A percentile compares a stretch with the other conserved stretches of the same genome.
phyloP scores from a whole-genome alignment of 345 rosid genomes.

The Gossypium australe region DNA sequence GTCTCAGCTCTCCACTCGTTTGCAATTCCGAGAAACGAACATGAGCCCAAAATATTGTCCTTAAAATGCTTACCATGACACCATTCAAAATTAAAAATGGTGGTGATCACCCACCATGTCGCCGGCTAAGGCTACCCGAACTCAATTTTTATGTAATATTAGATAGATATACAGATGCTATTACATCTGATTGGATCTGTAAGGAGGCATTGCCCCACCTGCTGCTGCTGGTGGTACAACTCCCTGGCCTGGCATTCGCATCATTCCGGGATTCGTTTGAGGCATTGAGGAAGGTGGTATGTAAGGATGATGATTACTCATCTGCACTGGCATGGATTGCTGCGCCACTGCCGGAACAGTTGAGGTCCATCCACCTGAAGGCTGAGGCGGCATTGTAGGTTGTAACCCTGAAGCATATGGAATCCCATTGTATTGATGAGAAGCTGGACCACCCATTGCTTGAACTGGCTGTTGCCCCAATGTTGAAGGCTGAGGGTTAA shows the following conservation, averaged over 20 bases:
- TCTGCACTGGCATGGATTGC: conserved; percentile 42
- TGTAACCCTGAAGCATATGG: conserved; percentile 33
- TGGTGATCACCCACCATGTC: neutral
- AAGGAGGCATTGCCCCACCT: conserved; percentile 34
- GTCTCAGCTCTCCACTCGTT: neutral
- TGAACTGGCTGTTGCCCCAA: conserved; percentile 65
- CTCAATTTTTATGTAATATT: neutral
- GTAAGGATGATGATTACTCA: conserved; percentile 54
- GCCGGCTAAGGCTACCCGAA: neutral
- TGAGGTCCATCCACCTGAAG: conserved; percentile 63
- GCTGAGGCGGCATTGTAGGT: conserved; percentile 31
- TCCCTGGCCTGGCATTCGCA: conserved; percentile 42
- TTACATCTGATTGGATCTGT: conserved; percentile 39
- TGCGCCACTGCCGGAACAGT: conserved; percentile 39
- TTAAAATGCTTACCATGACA: neutral
- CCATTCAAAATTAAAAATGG: neutral
- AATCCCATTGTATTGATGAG: conserved; percentile 44
- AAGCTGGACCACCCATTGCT: conserved; percentile 34
- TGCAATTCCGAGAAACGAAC: neutral
- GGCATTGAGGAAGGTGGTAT: conserved; percentile 41
- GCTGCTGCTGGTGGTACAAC: conserved; percentile 27
- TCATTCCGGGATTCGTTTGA: conserved; percentile 60
- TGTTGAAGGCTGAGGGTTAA: conserved; percentile 46
- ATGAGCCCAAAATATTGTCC: neutral
- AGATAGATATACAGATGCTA: conserved; percentile 8